Conservation (phyloP, 768 basidiomycete species). For the Rhodotorula toruloides region DNA sequence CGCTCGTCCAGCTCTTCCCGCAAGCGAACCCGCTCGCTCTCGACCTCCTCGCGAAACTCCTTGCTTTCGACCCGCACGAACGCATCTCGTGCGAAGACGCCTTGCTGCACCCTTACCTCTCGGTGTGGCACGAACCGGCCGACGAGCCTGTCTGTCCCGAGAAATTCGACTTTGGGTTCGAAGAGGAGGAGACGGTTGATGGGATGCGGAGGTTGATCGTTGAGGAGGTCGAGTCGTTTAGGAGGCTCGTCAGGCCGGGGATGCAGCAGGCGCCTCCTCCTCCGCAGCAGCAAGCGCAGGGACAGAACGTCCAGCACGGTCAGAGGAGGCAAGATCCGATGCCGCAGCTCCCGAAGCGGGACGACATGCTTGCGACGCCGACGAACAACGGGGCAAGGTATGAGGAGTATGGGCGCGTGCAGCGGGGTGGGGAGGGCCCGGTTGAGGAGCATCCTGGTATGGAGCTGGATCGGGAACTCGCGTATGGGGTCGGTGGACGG, state of each 20-base stretch:
- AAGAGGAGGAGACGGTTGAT: constrained; percentile 91
- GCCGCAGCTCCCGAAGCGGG: constrained; percentile 65
- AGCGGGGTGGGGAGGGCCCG: constrained; percentile 55
- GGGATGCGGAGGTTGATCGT: constrained; percentile 96
- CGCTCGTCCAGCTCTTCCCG: constrained; percentile 86
- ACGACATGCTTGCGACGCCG: constrained; percentile 74
- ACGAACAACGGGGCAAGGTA: constrained; percentile 61
- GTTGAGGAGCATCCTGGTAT: constrained; percentile 74
- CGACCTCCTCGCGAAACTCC: constrained; percentile 81
- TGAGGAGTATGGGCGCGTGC: constrained; percentile 43
- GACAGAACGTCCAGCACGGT: no score
- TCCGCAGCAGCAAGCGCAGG: neutral
- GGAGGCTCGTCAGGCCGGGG: constrained; percentile 57
- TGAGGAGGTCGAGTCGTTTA: constrained; percentile 82
- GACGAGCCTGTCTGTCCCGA: constrained; percentile 45
- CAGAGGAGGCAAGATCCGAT: neutral
- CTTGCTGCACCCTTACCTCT: constrained; percentile 77
- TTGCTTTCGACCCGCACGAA: constrained; percentile 93
- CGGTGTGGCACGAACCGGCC: constrained; percentile 91
- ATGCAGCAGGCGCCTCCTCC: neutral
- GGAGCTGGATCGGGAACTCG: constrained; percentile 76
- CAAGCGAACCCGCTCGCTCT: constrained; percentile 89
- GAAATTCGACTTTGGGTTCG: constrained; percentile 90
- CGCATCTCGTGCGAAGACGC: constrained; percentile 95
- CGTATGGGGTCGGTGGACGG: constrained; percentile 36